Conservation (phyloP, 805 yeast species). For the Saccharomyces mikatae region DNA sequence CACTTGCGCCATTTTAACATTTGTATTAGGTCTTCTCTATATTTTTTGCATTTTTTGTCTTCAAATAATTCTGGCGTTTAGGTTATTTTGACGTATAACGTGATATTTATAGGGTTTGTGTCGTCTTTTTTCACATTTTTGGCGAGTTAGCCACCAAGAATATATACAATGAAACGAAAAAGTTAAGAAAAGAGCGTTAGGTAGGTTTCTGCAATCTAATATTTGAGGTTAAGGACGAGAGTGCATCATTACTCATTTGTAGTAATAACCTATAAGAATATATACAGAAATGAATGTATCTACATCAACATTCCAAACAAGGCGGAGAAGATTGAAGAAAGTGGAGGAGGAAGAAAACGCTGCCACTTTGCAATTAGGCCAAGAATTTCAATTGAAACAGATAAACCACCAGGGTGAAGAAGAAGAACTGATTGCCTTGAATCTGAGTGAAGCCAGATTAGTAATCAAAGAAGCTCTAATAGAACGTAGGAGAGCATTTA, state of each 20-base stretch:
- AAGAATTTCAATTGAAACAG: slow-evolving; percentile 81
- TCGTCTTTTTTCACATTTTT: neutral
- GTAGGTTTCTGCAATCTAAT: neutral
- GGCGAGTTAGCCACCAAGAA: neutral
- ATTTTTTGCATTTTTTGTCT: too few relatives aligned
- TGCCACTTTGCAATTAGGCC: slow-evolving; percentile 76
- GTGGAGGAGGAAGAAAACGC: slow-evolving; percentile 90
- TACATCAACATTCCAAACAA: slow-evolving; percentile 77
- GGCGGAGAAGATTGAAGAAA: slow-evolving; percentile 62
- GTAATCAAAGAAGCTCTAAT: slow-evolving; percentile 83
- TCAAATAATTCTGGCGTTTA: neutral
- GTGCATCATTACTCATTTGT: neutral
- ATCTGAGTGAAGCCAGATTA: slow-evolving; percentile 82
- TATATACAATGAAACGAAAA: neutral
- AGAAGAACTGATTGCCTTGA: slow-evolving; percentile 73
- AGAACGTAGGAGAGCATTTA: slow-evolving; percentile 56
- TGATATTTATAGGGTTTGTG: neutral
- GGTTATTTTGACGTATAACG: neutral
- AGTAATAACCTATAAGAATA: neutral
- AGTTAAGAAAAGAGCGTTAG: neutral
- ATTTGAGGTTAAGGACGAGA: neutral
- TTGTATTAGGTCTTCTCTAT: neutral
- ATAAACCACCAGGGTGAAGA: slow-evolving; percentile 72
- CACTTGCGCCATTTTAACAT: neutral
- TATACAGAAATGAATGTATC: slow-evolving; percentile 63